Base-by-base conservation (phyloP, 2,329 filamentous ascomycete genomes). In the Penicillium vulpinum region DNA sequence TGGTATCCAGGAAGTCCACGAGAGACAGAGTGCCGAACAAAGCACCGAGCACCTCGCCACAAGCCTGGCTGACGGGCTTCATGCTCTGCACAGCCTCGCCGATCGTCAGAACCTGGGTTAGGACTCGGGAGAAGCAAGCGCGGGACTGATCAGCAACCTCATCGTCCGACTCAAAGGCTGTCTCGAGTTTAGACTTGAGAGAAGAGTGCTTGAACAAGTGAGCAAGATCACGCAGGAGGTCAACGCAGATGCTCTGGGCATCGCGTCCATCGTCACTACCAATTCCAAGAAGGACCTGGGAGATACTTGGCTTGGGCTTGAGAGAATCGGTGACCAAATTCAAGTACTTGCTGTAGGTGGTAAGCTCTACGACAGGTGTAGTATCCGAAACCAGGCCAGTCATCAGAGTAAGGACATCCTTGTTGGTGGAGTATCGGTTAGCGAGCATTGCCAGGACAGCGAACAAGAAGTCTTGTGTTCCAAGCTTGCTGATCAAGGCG, bases 361-460 rank as follows among this genome's bases (percentile, higher is more conserved):
- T 71, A 13, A 97, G 81, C 69, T 96, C 91, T n/a, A 87, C 83
- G 46, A 88, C 82, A 13, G 90, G 86, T 46, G 83, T 81, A 69
- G 95, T 94, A 35, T 85, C 81, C 58, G 85, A 86, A 43, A 91
- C 83, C 26, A 99, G 78, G 40, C 91, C 87, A 3, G 85, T 83
- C 57, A 90, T 83, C 73, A 97, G 92, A n/a, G 83, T 83, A 38
- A 88, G 78, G 36, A 94, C 85, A 62, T 84, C 85, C 67, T 89
- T 86, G 57, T 88, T 88, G n/a, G 86, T 82, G 4, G 89, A 87
- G 71, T 96, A 95, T 68, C 89, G 89, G 70, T 97, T 91, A n/a
- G 91, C 86, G 58, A 99, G 84, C 84, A 97, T 92, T 56, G 90
- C 89, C 47, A 96, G 77, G 15, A 99, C 83, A 5, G 91, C 92